phyloP scores from a whole-genome alignment of 2,329 filamentous ascomycete genomes.

The Diaporthe aspalathi region DNA sequence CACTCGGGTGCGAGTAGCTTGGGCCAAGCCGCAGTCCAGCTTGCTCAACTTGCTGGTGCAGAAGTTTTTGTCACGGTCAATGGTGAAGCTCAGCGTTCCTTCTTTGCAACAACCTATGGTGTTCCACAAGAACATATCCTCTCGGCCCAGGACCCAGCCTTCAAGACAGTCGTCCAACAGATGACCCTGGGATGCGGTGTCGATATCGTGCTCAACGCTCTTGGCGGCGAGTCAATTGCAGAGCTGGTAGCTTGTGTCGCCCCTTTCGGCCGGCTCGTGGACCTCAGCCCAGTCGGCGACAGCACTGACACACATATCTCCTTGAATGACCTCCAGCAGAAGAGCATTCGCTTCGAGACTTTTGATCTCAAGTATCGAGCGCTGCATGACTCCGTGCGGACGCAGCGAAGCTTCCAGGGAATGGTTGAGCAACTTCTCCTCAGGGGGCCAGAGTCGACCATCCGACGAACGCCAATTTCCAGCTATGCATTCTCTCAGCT shows the following conservation, averaged over 20 bases:
- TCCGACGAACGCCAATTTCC: slow-evolving; percentile 15
- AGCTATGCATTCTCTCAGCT: slow-evolving; percentile 33
- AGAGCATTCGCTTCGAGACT: slow-evolving; percentile 31
- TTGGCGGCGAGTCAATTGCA: slow-evolving; percentile 41
- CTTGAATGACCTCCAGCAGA: slow-evolving; percentile 8
- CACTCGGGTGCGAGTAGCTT: slow-evolving; percentile 39
- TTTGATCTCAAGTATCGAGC: slow-evolving; percentile 27
- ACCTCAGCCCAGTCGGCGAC: neutral
- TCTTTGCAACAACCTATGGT: slow-evolving; percentile 40
- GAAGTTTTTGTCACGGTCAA: slow-evolving; percentile 43
- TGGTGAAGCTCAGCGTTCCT: slow-evolving; percentile 40
- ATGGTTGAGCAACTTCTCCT: slow-evolving; percentile 31
- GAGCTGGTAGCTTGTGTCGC: slow-evolving; percentile 48
- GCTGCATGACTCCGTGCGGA: slow-evolving; percentile 23
- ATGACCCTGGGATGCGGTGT: slow-evolving; percentile 37
- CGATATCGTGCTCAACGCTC: slow-evolving; percentile 43
- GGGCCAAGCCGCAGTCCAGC: slow-evolving; percentile 40
- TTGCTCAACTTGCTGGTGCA: slow-evolving; percentile 37
- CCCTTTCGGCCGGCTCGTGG: slow-evolving; percentile 40
- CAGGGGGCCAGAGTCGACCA: neutral
- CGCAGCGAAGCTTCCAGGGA: slow-evolving; percentile 23
- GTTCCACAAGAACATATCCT: slow-evolving; percentile 44
- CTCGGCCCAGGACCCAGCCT: slow-evolving; percentile 39
- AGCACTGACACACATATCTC: neutral
- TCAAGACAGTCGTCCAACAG: slow-evolving; percentile 40